Evolutionary conservation across 371 early-diverging fungal genomes (phyloP).

Genomic region (Mucor mucedo): DNA sequence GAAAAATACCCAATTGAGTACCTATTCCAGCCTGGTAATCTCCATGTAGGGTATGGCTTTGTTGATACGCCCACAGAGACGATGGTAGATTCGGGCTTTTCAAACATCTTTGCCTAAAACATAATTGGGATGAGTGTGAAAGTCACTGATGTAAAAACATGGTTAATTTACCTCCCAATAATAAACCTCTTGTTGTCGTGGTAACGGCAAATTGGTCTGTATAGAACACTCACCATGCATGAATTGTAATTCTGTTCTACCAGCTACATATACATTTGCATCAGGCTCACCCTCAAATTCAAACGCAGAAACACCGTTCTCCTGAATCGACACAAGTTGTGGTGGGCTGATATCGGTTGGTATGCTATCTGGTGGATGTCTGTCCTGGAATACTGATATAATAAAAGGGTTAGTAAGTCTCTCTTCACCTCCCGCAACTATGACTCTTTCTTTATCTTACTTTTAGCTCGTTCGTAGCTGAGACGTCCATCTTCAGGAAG

Average conservation of each 20-base stretch:
- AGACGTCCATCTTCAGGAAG: slow-evolving; percentile 51
- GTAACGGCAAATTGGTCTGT: slow-evolving; percentile 82
- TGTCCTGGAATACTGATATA: slow-evolving; percentile 50
- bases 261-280: slow-evolving; percentile 72
- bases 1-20: slow-evolving; percentile 77
- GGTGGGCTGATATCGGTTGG: slow-evolving; percentile 69
- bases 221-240: slow-evolving; percentile 76
- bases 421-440: neutral
- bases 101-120: slow-evolving; percentile 71
- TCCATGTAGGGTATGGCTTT: slow-evolving; percentile 71
- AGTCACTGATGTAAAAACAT: no score
- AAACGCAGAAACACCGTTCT: slow-evolving; percentile 87
- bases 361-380: slow-evolving; percentile 65
- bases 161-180: slow-evolving; percentile 54
- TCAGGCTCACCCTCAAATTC: slow-evolving; percentile 77
- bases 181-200: slow-evolving; percentile 76
- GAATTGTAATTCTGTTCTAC: slow-evolving; percentile 78
- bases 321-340: slow-evolving; percentile 72
- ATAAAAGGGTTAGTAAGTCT: neutral
- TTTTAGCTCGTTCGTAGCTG: slow-evolving; percentile 52
- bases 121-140: no score
- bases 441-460: slow-evolving; percentile 17
- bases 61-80: slow-evolving; percentile 72
- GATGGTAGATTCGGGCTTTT: slow-evolving; percentile 62
- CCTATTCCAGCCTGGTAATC: slow-evolving; percentile 77